Conservation (phyloP, 352 stramenopile genomes). For the Globisporangium splendens region DNA sequence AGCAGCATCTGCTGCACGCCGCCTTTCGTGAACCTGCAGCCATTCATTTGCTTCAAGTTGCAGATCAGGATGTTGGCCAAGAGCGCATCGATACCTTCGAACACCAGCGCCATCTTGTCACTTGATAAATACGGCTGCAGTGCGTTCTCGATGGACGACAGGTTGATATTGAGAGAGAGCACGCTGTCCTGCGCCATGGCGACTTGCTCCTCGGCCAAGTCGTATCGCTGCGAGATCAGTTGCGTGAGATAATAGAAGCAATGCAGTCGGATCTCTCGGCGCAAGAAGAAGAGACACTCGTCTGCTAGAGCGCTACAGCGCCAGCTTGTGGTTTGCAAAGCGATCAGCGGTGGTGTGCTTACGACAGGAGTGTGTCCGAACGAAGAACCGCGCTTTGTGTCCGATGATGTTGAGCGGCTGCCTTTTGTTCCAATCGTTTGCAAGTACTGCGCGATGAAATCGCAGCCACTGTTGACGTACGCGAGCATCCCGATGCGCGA, state of each 20-base stretch:
- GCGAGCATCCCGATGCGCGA: conserved; percentile 71
- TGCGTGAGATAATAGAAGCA: conserved; percentile 81
- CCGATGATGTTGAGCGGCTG: neutral
- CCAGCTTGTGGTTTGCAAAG: conserved; percentile 57
- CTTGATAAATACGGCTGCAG: conserved; percentile 66
- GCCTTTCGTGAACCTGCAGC: conserved; percentile 57
- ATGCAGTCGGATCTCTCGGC: conserved; percentile 69
- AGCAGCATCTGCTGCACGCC: conserved; percentile 78
- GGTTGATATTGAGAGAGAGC: conserved; percentile 68
- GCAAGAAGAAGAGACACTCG: conserved; percentile 75
- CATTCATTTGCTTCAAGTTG: conserved; percentile 63
- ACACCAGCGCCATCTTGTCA: conserved; percentile 72
- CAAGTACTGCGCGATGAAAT: conserved; percentile 64
- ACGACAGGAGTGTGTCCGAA: conserved; percentile 5
- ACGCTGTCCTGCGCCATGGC: conserved; percentile 75
- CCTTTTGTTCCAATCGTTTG: conserved; percentile 14
- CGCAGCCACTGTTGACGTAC: conserved; percentile 74
- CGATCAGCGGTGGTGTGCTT: conserved; percentile 16
- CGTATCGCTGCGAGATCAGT: conserved; percentile 58
- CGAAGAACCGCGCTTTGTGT: conserved; percentile 10
- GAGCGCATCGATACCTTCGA: conserved; percentile 71
- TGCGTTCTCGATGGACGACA: conserved; percentile 72
- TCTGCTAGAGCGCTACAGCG: conserved; percentile 71
- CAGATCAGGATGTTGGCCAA: conserved; percentile 57
- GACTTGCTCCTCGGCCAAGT: conserved; percentile 44